These are phyloP conservation scores for Mantamonas sphyraenae DNA, from an alignment of 78 protist species.

Conservation along the genomic window DNA sequence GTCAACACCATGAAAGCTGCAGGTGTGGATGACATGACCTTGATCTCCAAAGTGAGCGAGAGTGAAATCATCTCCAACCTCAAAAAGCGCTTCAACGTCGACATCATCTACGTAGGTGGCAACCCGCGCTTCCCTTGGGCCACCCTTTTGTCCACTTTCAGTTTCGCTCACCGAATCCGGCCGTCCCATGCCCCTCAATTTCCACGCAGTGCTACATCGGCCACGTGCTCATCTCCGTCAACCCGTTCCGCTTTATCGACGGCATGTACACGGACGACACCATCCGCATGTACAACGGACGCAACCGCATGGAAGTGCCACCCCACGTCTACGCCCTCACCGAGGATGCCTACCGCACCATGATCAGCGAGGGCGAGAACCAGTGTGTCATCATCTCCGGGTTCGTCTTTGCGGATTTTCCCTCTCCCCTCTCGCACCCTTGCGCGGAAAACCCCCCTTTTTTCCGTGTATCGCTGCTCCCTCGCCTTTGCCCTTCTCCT, in stretches of 20 bases:
- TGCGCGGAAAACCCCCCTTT: background rate
- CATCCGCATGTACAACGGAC: too few species aligned
- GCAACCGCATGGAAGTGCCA: too few species aligned
- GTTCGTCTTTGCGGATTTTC: too few species aligned
- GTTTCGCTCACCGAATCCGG: too few species aligned
- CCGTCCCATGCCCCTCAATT: too few species aligned
- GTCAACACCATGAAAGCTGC: too few species aligned
- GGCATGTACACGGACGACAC: background rate
- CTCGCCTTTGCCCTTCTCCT: background rate
- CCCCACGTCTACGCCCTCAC: background rate
- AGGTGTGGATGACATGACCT: slow-evolving; percentile 6
- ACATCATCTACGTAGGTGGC: too few species aligned
- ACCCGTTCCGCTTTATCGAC: background rate
- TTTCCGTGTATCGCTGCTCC: background rate
- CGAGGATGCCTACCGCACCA: background rate
- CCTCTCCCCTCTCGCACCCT: too few species aligned
- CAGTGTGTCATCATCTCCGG: too few species aligned
- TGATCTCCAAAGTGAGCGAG: background rate
- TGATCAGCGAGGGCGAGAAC: background rate
- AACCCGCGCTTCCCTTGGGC: too few species aligned
- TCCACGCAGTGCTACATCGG: too few species aligned
- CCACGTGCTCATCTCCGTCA: background rate
- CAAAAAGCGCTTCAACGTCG: background rate
- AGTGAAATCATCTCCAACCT: background rate
- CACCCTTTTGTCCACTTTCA: too few species aligned